A percentile compares a stretch with the other conserved stretches of the same genome.
phyloP scores from a whole-genome alignment of 768 basidiomycete species.

The Mycena galopus region DNA sequence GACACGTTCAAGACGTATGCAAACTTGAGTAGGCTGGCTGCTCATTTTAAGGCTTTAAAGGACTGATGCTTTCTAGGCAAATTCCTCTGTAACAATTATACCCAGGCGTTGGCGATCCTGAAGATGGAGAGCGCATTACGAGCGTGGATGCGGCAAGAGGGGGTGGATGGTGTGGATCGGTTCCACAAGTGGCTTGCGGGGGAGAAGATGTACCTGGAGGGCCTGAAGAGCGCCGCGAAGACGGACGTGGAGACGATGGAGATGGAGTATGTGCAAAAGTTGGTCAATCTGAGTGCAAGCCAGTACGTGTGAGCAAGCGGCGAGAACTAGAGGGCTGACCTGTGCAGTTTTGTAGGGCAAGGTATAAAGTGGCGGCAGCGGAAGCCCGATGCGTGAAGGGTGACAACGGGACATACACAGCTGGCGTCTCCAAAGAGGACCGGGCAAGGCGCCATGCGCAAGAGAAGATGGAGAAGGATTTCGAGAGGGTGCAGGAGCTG shows the following conservation, averaged over 20 bases:
- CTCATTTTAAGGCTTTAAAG: not conserved
- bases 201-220: not conserved
- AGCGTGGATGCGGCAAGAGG: constrained; percentile 19
- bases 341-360: not conserved
- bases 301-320: not conserved
- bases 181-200: constrained; percentile 26
- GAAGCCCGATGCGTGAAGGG: no score
- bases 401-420: no score
- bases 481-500: no score
- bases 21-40: not conserved
- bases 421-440: no score
- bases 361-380: not conserved
- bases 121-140: constrained; percentile 12
- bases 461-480: no score
- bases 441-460: no score
- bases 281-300: not conserved
- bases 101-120: constrained; percentile 35
- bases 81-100: constrained; percentile 31
- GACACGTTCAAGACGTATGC: not conserved
- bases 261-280: constrained; percentile 15
- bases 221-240: not conserved
- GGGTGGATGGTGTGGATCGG: not conserved
- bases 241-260: no score
- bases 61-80: not conserved
- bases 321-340: no score